Base-by-base conservation (phyloP, 2,329 filamentous ascomycete genomes). In the Aspergillus caelatus region DNA sequence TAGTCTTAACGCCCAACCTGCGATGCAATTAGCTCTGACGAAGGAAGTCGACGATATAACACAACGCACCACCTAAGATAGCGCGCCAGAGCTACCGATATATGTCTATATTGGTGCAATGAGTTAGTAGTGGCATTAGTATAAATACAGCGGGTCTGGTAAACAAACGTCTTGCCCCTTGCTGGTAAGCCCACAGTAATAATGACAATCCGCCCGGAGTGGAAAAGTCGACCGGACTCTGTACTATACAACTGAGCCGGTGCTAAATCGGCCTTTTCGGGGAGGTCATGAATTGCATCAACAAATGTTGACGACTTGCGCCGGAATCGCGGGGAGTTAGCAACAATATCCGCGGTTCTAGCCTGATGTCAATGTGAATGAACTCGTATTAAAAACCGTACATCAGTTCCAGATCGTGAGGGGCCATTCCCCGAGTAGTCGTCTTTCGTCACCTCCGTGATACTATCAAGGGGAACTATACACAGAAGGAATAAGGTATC, bases 171-270 rank as follows among this genome's bases (percentile, higher is more conserved):
- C 81, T 99, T 99, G 65, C 95, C 95, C 73, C 95, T 89, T 45
- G 95, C 95, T 48, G 95, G 95, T 34, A 97, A 87, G 28, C 95
- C 95, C 69, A 98, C 95, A 77, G 97, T 97, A 68, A 95, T 94
- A 72, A 99, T 98, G 55, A 94, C 94, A 76, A 99, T 99, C 62
- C 94, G 89, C 55, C 95, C 95, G 26, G 95, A 97, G 79, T 99
- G 95, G 77, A 99, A 99, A 34, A 99, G 88, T 48, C 95, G 89
- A 56, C 95, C 95, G 55, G 94, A 98, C 86, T 98, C 96, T 59
- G 95, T 99, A 78, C 93, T 97, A 82, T 99, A 99, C 53, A 99
- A 86, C 81, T 99, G 95, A 70, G 95, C 95, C 34, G 95, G 95
- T 6, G 95, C 95, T 86, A 96, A 88, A 71, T 94, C 87, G 63